Evolutionary conservation across 2,329 filamentous ascomycete species (phyloP), one percentile per base, ranked within the genome.

Genomic region (Exophiala aquamarina): DNA sequence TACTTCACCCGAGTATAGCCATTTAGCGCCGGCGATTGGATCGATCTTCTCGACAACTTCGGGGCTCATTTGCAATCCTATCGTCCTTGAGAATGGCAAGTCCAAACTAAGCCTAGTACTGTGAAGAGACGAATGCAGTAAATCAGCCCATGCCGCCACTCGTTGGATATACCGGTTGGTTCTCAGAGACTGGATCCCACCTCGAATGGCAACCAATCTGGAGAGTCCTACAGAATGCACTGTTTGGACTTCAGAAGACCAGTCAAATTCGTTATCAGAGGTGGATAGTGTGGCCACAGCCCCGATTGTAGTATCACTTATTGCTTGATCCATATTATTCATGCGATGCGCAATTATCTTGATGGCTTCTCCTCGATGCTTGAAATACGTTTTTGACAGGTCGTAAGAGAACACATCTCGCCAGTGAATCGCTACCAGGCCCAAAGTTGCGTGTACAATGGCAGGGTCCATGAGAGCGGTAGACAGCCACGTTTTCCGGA

Each of bases 301-400:
- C 9, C 39, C 50, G 15, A 54, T 41, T 14, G 47, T 49, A 21
- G 36, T 42, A 18, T 54, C 47, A 15, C 43, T 49, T 3, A 40
- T 23, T 9, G 47, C 41, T 35, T 49, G 20, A 9, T 47, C 29
- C 10, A 35, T 20, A 28, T 47, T 28, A 19, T 18, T 42, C 14
- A 54, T 14, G 13, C 50, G 44, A 4, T 21, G 20, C 11, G 29
- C 36, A 15, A 54, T 41, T 23, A 47, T 40, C 18, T 29, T 40
- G 42, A 54, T 54, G 8, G 50, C 50, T 26, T 45, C 36, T 29
- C 50, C 50, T 20, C 50, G 43, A 29, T 54, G 50, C 13, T 50
- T 49, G 47, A 54, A 47, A 40, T 50, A 50, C 20, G 33, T 36
- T 13, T 40, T 41, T 8, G 41, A 43, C 14, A 49, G 15, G 31